Evolutionary conservation across 2,329 filamentous ascomycete genomes (phyloP), one percentile per base, ranked within the genome.

Genomic region (Scedosporium minutisporum): DNA sequence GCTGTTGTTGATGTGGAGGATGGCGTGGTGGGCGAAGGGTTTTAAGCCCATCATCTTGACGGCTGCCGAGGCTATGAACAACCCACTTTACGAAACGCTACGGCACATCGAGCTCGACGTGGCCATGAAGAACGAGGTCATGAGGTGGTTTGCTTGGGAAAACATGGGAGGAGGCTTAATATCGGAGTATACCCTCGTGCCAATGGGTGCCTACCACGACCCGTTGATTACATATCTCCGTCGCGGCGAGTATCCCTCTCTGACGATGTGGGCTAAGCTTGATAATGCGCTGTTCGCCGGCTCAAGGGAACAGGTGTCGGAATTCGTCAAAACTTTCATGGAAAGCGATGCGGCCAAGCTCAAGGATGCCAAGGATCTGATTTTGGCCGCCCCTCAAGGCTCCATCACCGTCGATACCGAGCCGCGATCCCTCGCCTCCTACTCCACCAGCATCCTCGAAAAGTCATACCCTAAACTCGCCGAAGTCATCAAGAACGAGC

Each of bases 1-100:
- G 64, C 77, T 97, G 64, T 80, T 97, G 58, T 78, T 96, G 63
- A 88, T 90, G 61, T 97, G 95, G 95, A 84, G 93, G 64, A 84
- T 91, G 57, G 93, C 93, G 2, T 97, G 93, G 92, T 97, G 91
- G 90, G 91, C 93, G 0, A 87, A 96, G 69, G 95, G 93, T 10
- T 97, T 97, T 76, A 86, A 82, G 65, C 93, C 95, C 0, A 81
- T 95, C 6, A 89, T 97, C 48, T 76, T 97, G 63, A 87, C 89
- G 60, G 83, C 86, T 16, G 85, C 83, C 1, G 93, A 97, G 71
- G 92, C 93, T 18, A 89, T 87, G 80, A 87, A 86, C 70, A 95
- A 96, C 70, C 90, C 90, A 1, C 76, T 90, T 21, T 96, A 93
- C 71, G 80, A 86, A 66, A 80, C 87, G 61, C 77, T 96, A 61